A percentile compares a stretch with the other conserved stretches of the same genome.
These are phyloP conservation scores for Dentipellis fragilis DNA, from an alignment of 768 basidiomycete genomes.

Conservation along the genomic window DNA sequence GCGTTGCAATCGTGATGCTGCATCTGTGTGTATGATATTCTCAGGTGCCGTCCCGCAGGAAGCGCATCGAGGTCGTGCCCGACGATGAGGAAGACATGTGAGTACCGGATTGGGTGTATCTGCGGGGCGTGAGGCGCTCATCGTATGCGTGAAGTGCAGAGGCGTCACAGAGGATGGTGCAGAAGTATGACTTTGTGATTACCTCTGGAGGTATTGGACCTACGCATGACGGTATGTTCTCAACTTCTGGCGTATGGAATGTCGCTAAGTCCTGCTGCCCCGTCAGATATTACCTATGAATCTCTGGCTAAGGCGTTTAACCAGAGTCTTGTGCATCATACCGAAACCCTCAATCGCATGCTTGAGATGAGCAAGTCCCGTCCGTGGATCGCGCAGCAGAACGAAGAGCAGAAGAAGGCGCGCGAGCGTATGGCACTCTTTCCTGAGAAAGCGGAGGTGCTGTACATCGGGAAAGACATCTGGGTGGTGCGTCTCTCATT, in stretches of 20 bases:
- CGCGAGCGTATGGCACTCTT: conserved; percentile 87
- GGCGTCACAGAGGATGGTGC: conserved; percentile 73
- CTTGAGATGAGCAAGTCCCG: conserved; percentile 45
- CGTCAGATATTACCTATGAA: conserved; percentile 76
- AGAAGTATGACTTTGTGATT: conserved; percentile 81
- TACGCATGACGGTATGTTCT: conserved; percentile 68
- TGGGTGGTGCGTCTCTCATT: conserved; percentile 61
- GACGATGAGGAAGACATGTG: conserved; percentile 69
- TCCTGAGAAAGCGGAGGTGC: conserved; percentile 64
- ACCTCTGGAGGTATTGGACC: conserved; percentile 89
- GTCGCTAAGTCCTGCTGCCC: background rate
- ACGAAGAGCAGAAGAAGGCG: conserved; percentile 64
- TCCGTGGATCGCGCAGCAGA: conserved; percentile 50
- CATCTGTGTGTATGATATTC: background rate
- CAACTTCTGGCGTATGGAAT: background rate
- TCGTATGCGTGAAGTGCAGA: conserved; percentile 45
- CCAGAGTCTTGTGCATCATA: conserved; percentile 59
- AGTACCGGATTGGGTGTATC: background rate
- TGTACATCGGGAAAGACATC: conserved; percentile 70
- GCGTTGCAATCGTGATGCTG: conserved; percentile 13
- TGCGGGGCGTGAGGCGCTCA: too few species aligned
- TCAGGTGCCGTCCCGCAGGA: conserved; percentile 31
- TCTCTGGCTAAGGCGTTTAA: conserved; percentile 81
- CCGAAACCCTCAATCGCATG: conserved; percentile 74
- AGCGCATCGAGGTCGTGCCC: conserved; percentile 83